These are phyloP conservation scores for Pseudodiploospora longispora DNA, from an alignment of 2,329 filamentous ascomycete species.

Conservation along the genomic window DNA sequence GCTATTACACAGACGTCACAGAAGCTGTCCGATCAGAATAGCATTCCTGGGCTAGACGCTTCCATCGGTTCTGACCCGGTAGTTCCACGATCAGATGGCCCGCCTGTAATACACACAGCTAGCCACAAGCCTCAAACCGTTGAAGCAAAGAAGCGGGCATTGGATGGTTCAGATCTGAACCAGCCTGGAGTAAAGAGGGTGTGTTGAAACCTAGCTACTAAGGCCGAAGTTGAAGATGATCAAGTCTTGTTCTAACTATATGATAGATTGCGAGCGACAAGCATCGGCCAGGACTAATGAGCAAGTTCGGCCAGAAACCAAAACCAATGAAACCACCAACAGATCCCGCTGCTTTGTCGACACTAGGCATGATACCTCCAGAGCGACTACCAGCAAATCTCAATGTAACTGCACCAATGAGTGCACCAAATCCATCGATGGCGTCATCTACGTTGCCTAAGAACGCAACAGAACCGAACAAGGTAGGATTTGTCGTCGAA, in stretches of 20 bases:
- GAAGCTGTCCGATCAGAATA: not conserved
- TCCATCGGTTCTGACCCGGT: not conserved
- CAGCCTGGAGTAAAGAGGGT: constrained; percentile 33
- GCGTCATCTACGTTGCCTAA: constrained; percentile 14
- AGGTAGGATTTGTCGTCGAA: no score
- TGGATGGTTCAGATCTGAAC: constrained; percentile 27
- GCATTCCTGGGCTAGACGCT: not conserved
- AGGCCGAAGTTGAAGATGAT: not conserved
- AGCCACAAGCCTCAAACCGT: constrained; percentile 10
- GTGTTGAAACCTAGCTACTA: constrained; percentile 17
- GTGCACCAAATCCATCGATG: constrained; percentile 11
- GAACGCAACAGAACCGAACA: constrained; percentile 1
- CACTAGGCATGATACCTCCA: constrained; percentile 40
- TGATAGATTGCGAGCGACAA: constrained; percentile 22
- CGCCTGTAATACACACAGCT: constrained; percentile 34
- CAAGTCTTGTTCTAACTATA: constrained; percentile 16
- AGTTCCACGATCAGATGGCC: constrained; percentile 19
- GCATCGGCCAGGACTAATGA: constrained; percentile 23
- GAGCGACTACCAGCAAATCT: constrained; percentile 29
- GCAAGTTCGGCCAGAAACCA: constrained; percentile 28
- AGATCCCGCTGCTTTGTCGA: constrained; percentile 46
- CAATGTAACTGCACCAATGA: constrained; percentile 8
- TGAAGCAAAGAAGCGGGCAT: constrained; percentile 34
- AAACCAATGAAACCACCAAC: constrained; percentile 23
- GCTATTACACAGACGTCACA: no score